A percentile compares a stretch with the other conserved stretches of the same genome.
Evolutionary conservation across 371 early-diverging fungal genomes (phyloP).

Genomic region (Mucor sp.): DNA sequence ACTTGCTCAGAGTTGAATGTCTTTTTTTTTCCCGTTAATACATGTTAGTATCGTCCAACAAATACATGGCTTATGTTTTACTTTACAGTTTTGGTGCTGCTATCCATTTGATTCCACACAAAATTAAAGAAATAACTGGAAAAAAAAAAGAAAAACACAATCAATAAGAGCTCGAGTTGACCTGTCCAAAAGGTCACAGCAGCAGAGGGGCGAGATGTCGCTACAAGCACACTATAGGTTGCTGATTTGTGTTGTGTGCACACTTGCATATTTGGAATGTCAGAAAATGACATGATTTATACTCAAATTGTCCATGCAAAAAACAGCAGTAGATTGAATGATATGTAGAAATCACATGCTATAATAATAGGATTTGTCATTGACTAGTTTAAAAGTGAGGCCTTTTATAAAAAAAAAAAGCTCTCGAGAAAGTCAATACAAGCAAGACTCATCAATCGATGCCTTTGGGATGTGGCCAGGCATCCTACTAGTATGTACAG

Average conservation of each 20-base stretch:
- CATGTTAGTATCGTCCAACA: not conserved
- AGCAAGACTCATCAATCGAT: no score
- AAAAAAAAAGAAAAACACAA: not conserved
- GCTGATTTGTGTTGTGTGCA: not conserved
- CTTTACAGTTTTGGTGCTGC: not conserved
- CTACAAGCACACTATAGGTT: not conserved
- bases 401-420: no score
- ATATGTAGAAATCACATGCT: no score
- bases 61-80: not conserved
- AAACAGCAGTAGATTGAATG: no score
- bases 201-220: not conserved
- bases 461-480: no score
- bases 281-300: no score
- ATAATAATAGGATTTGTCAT: no score
- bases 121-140: not conserved
- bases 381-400: no score
- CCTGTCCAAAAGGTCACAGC: not conserved
- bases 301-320: no score
- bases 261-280: no score
- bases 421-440: no score
- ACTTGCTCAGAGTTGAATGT: conserved; percentile 30
- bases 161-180: not conserved
- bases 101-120: not conserved
- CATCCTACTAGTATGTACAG: no score
- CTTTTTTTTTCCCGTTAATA: conserved; percentile 23